Conservation (phyloP, 2,329 filamentous ascomycete species). For the Aspergillus persii region DNA sequence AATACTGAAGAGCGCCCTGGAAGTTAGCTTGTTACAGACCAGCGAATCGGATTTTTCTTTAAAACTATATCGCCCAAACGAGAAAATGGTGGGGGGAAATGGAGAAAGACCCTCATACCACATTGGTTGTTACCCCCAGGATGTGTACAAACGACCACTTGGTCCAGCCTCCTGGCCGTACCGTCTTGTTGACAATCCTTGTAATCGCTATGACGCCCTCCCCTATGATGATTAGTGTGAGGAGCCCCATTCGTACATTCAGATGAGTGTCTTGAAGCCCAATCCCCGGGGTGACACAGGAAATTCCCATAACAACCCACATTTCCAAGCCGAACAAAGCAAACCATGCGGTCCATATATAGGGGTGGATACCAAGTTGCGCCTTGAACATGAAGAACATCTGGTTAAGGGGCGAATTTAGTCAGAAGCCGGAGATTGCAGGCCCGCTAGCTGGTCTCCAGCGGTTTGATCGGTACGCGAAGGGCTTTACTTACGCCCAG, state of each 20-base stretch:
- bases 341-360: slow-evolving; percentile 55
- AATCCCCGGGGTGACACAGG: slow-evolving; percentile 55
- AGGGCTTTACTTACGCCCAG: slow-evolving; percentile 22
- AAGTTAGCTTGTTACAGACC: slow-evolving; percentile 5
- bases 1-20: slow-evolving; percentile 34
- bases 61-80: neutral
- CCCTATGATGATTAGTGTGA: slow-evolving; percentile 66
- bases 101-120: slow-evolving; percentile 24
- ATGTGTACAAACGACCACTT: slow-evolving; percentile 41
- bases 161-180: slow-evolving; percentile 39
- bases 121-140: slow-evolving; percentile 37
- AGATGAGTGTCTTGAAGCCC: slow-evolving; percentile 63
- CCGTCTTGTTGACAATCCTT: slow-evolving; percentile 53
- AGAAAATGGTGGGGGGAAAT: neutral
- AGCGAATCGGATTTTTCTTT: neutral
- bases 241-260: slow-evolving; percentile 61
- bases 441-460: neutral
- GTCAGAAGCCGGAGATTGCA: neutral
- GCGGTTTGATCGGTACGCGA: neutral
- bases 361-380: slow-evolving; percentile 18
- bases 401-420: slow-evolving; percentile 17
- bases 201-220: slow-evolving; percentile 64
- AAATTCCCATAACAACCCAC: slow-evolving; percentile 51
- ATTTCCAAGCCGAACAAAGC: slow-evolving; percentile 55
- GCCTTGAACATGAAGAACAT: slow-evolving; percentile 35